These are phyloP conservation scores for Ophiostoma populinum DNA, from an alignment of 2,329 filamentous ascomycete genomes.

Conservation along the genomic window DNA sequence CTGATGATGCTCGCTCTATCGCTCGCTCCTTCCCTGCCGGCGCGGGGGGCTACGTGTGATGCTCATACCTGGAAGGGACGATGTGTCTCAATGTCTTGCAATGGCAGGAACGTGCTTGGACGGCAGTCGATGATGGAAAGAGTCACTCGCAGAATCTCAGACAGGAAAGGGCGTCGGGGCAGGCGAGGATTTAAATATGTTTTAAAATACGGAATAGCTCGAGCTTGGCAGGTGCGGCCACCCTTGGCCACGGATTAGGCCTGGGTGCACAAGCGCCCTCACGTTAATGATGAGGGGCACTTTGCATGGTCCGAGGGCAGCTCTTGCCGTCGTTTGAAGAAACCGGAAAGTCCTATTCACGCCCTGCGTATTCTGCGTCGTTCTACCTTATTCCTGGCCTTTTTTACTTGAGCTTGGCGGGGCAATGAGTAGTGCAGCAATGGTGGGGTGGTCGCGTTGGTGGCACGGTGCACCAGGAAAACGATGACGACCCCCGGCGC, in stretches of 20 bases:
- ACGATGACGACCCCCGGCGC: constrained; percentile 1
- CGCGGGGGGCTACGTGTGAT: background rate
- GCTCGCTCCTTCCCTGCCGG: constrained; percentile 5
- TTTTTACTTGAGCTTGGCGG: constrained; percentile 4
- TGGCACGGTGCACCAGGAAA: background rate
- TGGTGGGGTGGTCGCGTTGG: constrained; percentile 6
- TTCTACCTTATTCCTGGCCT: background rate
- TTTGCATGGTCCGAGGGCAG: too few relatives aligned
- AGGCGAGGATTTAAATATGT: constrained; percentile 3
- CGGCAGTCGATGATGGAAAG: background rate
- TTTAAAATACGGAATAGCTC: constrained; percentile 1
- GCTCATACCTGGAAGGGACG: background rate
- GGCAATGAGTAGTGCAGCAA: constrained; percentile 7
- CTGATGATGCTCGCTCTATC: constrained; percentile 8
- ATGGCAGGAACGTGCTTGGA: constrained; percentile 2
- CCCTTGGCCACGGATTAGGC: too few relatives aligned
- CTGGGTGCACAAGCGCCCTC: too few relatives aligned
- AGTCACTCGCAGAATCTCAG: background rate
- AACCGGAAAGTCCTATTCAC: too few relatives aligned
- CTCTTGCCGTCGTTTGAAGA: too few relatives aligned
- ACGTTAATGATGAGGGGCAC: too few relatives aligned
- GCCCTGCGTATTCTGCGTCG: constrained; percentile 2
- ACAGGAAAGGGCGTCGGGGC: constrained; percentile 2
- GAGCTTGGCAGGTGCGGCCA: too few relatives aligned
- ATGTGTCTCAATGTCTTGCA: background rate